These are phyloP conservation scores for Lonicera japonica DNA, from an alignment of 129 eudicot species.

Conservation along the genomic window DNA sequence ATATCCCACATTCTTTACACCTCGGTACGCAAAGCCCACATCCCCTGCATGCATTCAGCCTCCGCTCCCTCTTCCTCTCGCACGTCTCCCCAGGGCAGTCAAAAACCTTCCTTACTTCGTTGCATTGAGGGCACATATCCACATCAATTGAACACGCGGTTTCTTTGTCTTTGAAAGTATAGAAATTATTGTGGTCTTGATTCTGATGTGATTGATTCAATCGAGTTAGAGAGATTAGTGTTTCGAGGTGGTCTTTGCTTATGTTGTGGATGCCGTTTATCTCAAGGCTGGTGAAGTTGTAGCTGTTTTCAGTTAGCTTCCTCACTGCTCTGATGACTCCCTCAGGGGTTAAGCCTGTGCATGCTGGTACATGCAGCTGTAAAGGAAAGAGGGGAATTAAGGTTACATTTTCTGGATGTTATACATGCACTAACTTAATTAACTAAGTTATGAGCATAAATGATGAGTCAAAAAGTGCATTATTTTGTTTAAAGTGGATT, in stretches of 20 bases:
- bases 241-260: conserved; percentile 44
- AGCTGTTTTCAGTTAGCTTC: conserved; percentile 26
- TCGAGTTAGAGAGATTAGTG: conserved; percentile 23
- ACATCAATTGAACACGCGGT: conserved; percentile 35
- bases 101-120: conserved; percentile 48
- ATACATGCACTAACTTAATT: too few species aligned
- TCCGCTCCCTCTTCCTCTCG: conserved; percentile 9
- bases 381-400: background rate
- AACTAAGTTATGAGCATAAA: too few species aligned
- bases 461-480: too few species aligned
- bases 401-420: background rate
- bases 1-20: conserved; percentile 64
- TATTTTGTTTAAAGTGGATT: too few species aligned
- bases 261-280: conserved; percentile 54
- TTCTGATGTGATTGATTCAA: conserved; percentile 2
- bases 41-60: conserved; percentile 39
- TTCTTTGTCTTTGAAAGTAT: conserved; percentile 1
- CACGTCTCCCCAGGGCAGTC: conserved; percentile 59
- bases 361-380: conserved; percentile 66
- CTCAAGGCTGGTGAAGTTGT: conserved; percentile 28
- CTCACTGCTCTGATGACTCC: conserved; percentile 51
- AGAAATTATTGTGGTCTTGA: conserved; percentile 12
- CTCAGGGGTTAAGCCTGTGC: conserved; percentile 56
- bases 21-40: conserved; percentile 56
- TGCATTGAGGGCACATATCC: conserved; percentile 65